These are phyloP conservation scores for Pelargonium exstipulatum DNA, from an alignment of 441 rosid species.

Conservation along the genomic window DNA sequence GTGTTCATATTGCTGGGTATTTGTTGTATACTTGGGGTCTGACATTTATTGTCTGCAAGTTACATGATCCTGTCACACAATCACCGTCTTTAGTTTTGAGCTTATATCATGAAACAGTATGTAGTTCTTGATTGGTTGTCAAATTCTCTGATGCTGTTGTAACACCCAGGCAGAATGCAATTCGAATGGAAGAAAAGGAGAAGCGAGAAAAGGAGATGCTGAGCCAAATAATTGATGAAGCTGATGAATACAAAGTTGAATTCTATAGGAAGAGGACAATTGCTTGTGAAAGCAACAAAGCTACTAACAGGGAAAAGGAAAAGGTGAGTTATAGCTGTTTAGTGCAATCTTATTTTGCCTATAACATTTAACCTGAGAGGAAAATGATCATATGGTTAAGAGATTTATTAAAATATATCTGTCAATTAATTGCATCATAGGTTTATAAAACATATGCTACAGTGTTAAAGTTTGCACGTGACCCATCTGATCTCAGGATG, in stretches of 20 bases:
- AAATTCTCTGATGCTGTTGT: slow-evolving; percentile 15
- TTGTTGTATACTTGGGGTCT: too few species aligned
- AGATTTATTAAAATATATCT: neutral
- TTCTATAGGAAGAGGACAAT: slow-evolving; percentile 53
- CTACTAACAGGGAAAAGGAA: slow-evolving; percentile 63
- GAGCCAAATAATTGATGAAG: slow-evolving; percentile 57
- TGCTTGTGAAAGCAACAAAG: slow-evolving; percentile 52
- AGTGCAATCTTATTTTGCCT: too few species aligned
- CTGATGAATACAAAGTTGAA: slow-evolving; percentile 53
- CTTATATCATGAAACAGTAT: neutral
- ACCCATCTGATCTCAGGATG: neutral
- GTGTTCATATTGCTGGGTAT: too few species aligned
- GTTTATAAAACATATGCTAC: neutral
- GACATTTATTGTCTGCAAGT: too few species aligned
- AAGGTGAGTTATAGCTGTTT: slow-evolving; percentile 31
- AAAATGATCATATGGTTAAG: neutral
- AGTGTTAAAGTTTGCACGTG: neutral
- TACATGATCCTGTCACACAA: too few species aligned
- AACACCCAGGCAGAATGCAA: slow-evolving; percentile 48
- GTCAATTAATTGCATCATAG: neutral
- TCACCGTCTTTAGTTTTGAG: too few species aligned
- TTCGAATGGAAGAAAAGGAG: slow-evolving; percentile 68
- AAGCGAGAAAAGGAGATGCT: slow-evolving; percentile 56
- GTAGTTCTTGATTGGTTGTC: neutral
- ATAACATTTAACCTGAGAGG: too few species aligned